Conservation (phyloP, 306 rosid species). For the Casuarina equisetifolia region DNA sequence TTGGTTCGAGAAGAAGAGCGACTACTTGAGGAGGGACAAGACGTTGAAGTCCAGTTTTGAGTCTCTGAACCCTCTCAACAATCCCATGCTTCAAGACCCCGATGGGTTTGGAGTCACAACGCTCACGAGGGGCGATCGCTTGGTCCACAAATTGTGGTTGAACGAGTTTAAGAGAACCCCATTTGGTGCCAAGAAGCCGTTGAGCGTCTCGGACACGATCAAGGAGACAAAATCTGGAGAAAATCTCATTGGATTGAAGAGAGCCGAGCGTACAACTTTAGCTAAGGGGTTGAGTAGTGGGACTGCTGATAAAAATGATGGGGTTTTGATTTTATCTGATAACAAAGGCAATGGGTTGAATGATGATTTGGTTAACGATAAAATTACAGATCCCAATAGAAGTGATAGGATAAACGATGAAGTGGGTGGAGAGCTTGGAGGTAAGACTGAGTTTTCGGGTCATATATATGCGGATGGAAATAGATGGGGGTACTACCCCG, state of each 20-base stretch:
- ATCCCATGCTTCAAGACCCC: conserved; percentile 82
- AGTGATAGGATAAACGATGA: background rate
- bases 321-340: background rate
- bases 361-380: background rate
- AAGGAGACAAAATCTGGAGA: conserved; percentile 22
- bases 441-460: conserved; percentile 31
- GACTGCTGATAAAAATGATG: background rate
- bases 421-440: conserved; percentile 13
- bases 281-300: background rate
- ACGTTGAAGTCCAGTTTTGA: conserved; percentile 79
- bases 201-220: conserved; percentile 16
- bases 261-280: conserved; percentile 40
- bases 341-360: background rate
- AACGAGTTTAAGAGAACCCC: conserved; percentile 57
- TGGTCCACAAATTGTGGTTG: conserved; percentile 62
- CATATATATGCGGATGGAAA: conserved; percentile 78
- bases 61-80: conserved; percentile 57
- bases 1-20: conserved; percentile 82
- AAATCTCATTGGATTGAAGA: conserved; percentile 18
- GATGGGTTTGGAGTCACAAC: conserved; percentile 48
- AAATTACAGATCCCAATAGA: conserved; percentile 1
- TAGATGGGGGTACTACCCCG: conserved; percentile 91
- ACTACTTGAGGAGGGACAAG: conserved; percentile 60
- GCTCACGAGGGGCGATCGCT: conserved; percentile 60
- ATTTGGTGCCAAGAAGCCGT: conserved; percentile 43